Evolutionary conservation across 2,329 filamentous ascomycete genomes (phyloP).

Genomic region (Esteya vermicola): DNA sequence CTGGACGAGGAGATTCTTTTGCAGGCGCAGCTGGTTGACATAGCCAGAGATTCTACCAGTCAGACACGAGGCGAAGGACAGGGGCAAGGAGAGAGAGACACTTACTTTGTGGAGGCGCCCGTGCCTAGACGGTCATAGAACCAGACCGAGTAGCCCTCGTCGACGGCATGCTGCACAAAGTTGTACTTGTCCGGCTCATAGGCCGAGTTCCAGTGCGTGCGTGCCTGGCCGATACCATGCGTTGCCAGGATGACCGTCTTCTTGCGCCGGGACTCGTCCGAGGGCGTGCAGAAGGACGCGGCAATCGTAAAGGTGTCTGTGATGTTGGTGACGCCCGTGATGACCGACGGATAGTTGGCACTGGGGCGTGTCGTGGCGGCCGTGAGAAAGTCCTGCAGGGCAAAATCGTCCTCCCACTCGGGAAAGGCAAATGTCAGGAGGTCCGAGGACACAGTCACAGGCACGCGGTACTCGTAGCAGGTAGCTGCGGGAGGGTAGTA

Average conservation of each 20-base stretch:
- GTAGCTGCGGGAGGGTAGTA: background rate
- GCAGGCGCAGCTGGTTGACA: background rate
- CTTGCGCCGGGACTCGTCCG: background rate
- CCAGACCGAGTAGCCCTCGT: constrained; percentile 1
- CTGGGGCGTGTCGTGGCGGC: background rate
- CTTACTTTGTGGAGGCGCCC: background rate
- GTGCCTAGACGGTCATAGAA: constrained; percentile 1
- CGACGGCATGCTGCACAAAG: constrained; percentile 2
- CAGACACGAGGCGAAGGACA: background rate
- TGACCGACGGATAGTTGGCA: background rate
- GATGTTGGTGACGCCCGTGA: background rate
- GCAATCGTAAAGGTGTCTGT: background rate
- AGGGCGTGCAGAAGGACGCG: constrained; percentile 1
- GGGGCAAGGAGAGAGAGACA: background rate
- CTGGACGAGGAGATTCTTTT: background rate
- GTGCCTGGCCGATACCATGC: background rate
- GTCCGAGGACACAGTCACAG: background rate
- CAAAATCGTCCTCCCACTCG: background rate
- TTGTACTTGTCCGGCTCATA: constrained; percentile 1
- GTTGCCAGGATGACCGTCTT: background rate
- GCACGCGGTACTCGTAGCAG: background rate
- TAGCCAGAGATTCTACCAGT: background rate
- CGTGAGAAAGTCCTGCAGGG: background rate
- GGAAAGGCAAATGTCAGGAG: background rate
- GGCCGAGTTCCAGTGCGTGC: background rate